Base-by-base conservation (phyloP, 208 protist genomes). In the Wallacemonas sp. region DNA sequence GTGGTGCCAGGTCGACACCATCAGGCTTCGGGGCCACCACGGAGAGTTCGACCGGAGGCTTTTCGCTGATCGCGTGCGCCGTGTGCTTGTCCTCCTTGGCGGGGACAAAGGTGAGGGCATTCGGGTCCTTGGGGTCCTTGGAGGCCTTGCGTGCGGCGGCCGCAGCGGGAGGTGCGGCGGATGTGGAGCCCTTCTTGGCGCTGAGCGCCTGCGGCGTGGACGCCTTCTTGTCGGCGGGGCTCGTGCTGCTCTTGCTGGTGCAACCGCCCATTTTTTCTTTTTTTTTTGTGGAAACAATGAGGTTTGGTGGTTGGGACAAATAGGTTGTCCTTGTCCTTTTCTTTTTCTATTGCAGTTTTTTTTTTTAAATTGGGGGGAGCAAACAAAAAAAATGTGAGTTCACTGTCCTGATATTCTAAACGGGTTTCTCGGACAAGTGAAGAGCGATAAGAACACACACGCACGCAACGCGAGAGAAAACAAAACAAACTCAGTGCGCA, bases 181-280 rank as follows among this genome's bases (percentile, higher is more conserved):
- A 16, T 2, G 55, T 45, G 1, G 29, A 45, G 8, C 1, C 10
- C 45, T 67, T 67, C 25, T 64, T 48, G 25, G 25, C 57, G 57
- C 31, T 25, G 10, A 23, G 25, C 23, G 48, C 25, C 48, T 10
- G 48, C 11, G 31, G 48, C 26, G 7, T 22, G 11, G 16, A 4
- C 16, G 7, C 29, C 29, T 59, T 59, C 52, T 59, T 59, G 52
- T 28, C 22, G 12, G 52, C 52, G 18, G 31, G 52, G 36, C 36
- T 46, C 1, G 48, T 23, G 33, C 20, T 32, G 4, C 50, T 61
- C 22, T 64, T 71, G 46, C 50, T 57, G 14, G 25, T 31, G 31
- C 66, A 71, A 42, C 4, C 28, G 25, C 57, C 63, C 61, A 66
- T 76, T 45, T 38, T 41, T 57, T 57, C 18, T 67, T 22, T 36